Base-by-base conservation (phyloP, 495 filamentous ascomycete genomes). In the Rostrohypoxylon terebratum region DNA sequence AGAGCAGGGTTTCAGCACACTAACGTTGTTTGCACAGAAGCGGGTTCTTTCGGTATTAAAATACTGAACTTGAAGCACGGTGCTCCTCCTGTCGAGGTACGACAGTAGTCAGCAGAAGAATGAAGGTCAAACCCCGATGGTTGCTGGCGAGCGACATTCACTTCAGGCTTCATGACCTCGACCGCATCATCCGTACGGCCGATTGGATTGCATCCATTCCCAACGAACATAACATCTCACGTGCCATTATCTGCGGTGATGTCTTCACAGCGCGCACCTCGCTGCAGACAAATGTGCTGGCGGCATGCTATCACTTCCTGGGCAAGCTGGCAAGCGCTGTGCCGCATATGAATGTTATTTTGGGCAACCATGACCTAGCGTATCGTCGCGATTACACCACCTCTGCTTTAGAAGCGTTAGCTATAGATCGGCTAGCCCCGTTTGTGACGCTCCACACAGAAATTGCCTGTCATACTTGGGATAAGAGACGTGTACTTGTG, bases 361-460 rank as follows among this genome's bases (percentile, higher is more conserved):
- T 80, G 31, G 78, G 78, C 23, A 80, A 80, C 40, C 77, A 80
- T 71, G 78, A 79, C 50, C 72, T 80, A 21, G 77, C 78, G 51
- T 77, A 78, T 48, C 74, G 74, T 20, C 76, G 69, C 25, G 76
- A 77, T 40, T 77, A 75, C 54, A 45, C 66, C 50, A 76, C 76
- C 11, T 76, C 77, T 1, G 73, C 77, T 18, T 68, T 80, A 25
- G 77, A 80, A 36, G 75, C 69, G n/a, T 68, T 80, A 9, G 72
- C 75, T 40, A 79, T 74, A n/a, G 48, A 14, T 36, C 77, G 68
- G 9, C 23, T 79, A 9, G 60, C 66, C 21, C 77, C 74, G 4
- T 75, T 72, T 28, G 50, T 75, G 6, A 72, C 76, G 33, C 54
- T 79, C 14, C 77, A 80, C 61, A 71, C 70, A 9, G 34, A 69